Evolutionary conservation across 1,284 basidiomycete genomes (phyloP), one percentile per base, ranked within the genome.

Genomic region (Ustilago loliicola): DNA sequence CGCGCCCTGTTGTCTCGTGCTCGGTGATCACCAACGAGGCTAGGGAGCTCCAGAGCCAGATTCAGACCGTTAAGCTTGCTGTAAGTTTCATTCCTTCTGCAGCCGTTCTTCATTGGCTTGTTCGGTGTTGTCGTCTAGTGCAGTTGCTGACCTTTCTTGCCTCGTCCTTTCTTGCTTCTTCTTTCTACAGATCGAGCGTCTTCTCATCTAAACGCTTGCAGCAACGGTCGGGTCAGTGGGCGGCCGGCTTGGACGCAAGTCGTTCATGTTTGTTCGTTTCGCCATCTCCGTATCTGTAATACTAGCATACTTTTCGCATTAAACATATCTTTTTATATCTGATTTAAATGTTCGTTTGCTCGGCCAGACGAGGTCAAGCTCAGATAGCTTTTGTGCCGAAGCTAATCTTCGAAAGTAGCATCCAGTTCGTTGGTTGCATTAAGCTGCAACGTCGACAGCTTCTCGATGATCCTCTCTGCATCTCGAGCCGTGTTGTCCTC

Each of bases 21-120:
- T 95, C 93, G 81, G 92, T 99, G 74, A 98, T 95, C 29, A 98
- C 95, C 72, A 96, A 95, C 85, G 96, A 99, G 88, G 93, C 94
- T 53, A 91, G 93, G 85, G 96, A 99, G 88, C 89, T 99, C 54
- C 91, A 92, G 79, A 92, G 92, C 86, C 95, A 98, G 89, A 97
- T 99, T 85, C 90, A 90, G 85, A 93, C 92, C 66, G 90, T 97
- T 88, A 98, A 98, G 88, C 75, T 80, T 51, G 84, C 84, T 55
- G 82, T 84, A 74, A 71, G 82, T 84, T 30, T 45, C 11, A 21
- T 11, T 21, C 15, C 0, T 38, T 19, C 19, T 0, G 11, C 48
- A 27, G 10, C n/a, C 8, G 11, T 5, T 45, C 17, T 40, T 13
- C 23, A 10, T 19, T n/a, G 2, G 42, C 32, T 52, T 10, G 25